Evolutionary conservation across 2,329 filamentous ascomycete genomes (phyloP).

Genomic region (Sclerotinia borealis): DNA sequence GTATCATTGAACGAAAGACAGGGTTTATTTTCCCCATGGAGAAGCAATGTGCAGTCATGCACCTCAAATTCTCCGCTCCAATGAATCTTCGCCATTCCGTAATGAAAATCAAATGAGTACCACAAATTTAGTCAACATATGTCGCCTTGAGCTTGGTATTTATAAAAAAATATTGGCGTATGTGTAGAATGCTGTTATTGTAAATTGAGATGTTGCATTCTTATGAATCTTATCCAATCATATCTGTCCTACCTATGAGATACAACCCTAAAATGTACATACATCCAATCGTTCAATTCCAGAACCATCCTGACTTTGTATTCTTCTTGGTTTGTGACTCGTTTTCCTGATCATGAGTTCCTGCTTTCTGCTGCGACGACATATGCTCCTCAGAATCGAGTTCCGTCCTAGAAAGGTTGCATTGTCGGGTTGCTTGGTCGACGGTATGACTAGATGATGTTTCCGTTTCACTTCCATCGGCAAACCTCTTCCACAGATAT

Average conservation of each 20-base stretch:
- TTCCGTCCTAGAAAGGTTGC: neutral
- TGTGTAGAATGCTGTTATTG: neutral
- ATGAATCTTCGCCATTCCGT: neutral
- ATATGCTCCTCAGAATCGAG: neutral
- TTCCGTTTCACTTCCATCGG: conserved; percentile 15
- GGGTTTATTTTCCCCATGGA: conserved; percentile 1
- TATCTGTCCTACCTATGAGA: neutral
- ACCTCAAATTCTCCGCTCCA: neutral
- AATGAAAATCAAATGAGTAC: neutral
- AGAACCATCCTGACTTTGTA: conserved; percentile 16
- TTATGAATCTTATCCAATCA: conserved; percentile 10
- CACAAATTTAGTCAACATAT: neutral
- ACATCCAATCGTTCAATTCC: conserved; percentile 14
- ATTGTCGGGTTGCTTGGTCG: neutral
- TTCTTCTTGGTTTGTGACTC: neutral
- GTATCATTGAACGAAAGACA: neutral
- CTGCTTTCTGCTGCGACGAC: neutral
- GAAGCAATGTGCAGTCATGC: neutral
- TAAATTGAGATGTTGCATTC: neutral
- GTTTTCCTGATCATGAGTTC: neutral
- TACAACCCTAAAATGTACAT: neutral
- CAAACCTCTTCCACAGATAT: conserved; percentile 12
- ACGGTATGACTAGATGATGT: conserved; percentile 11
- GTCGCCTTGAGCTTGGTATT: neutral
- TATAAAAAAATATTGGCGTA: neutral